Percentiles rank a stretch among this genome's conserved stretches.
These are phyloP conservation scores for Vicia sativa DNA, from an alignment of 306 rosid genomes.

Conservation along the genomic window DNA sequence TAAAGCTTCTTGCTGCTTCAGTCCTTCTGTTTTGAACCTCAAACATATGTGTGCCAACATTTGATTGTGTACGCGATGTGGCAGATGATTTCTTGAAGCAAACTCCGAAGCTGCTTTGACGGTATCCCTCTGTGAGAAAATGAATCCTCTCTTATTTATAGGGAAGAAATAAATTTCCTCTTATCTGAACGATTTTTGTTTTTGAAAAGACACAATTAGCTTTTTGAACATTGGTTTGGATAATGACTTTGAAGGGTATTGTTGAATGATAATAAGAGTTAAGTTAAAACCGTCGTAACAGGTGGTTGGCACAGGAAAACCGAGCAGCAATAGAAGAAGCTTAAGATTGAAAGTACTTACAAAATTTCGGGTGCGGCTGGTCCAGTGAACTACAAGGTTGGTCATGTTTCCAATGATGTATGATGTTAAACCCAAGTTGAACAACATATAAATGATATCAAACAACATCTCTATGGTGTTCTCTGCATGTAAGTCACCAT, in stretches of 20 bases:
- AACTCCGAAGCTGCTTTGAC: slow-evolving; percentile 81
- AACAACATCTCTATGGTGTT: slow-evolving; percentile 84
- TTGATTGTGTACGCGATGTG: slow-evolving; percentile 62
- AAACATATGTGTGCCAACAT: slow-evolving; percentile 85
- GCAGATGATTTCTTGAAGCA: slow-evolving; percentile 73
- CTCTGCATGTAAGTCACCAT: slow-evolving; percentile 89
- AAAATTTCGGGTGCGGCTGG: slow-evolving; percentile 84
- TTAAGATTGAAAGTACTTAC: slow-evolving; percentile 49
- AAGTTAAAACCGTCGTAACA: slow-evolving; percentile 18
- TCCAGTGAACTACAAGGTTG: slow-evolving; percentile 86
- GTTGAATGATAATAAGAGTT: slow-evolving; percentile 36
- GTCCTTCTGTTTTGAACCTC: slow-evolving; percentile 73
- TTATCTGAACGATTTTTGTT: slow-evolving; percentile 27
- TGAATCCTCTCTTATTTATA: slow-evolving; percentile 32
- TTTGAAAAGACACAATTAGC: slow-evolving; percentile 34
- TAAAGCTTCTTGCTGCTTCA: slow-evolving; percentile 82
- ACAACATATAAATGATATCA: slow-evolving; percentile 78
- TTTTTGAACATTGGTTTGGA: slow-evolving; percentile 29
- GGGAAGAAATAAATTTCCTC: slow-evolving; percentile 34
- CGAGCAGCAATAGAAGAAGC: slow-evolving; percentile 34
- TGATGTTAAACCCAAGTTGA: slow-evolving; percentile 83
- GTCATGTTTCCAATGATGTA: slow-evolving; percentile 97
- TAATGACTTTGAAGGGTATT: slow-evolving; percentile 38
- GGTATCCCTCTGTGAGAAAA: slow-evolving; percentile 65
- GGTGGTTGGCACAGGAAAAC: slow-evolving; percentile 25